Evolutionary conservation across 2,329 filamentous ascomycete genomes (phyloP), one percentile per base, ranked within the genome.

Genomic region (Ophiostoma himal-ulmi): DNA sequence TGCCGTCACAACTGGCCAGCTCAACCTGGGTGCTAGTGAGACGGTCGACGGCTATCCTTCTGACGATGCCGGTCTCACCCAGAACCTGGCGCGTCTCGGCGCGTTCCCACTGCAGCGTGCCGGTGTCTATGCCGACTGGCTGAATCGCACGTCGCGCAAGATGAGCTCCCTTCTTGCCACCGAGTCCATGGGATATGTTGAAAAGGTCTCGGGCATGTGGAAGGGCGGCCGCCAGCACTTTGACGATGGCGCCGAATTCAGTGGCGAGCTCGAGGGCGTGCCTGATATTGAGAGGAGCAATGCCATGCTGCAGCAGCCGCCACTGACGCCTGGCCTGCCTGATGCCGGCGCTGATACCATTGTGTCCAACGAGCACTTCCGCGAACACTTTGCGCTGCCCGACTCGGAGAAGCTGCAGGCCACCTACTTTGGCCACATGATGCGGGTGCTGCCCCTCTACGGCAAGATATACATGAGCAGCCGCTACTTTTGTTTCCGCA

Each of bases 201-300:
- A 96, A 77, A 98, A 97, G 79, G 94, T 98, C 0, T 96, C 94
- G 0, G 94, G 93, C 52, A 98, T 98, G 91, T 95, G 95, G 88
- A 92, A 93, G 74, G 95, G 95, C 44, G 92, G 92, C 14, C 89
- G 90, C 75, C 93, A 90, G 76, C 94, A 98, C 79, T 99, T 98
- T 76, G 89, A 90, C 68, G 91, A 87, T 62, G 83, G 83, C 17
- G 44, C 6, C 7, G 60, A 22, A 5, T 37, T n/a, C 7, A 2
- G 78, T 57, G 4, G 52, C 81, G 39, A 82, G 81, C 30, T 79
- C 85, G 60, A 81, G 80, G 60, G 62, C 62, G n/a, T 39, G 62
- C 14, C 62, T 10, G 62, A 65, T 36, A 13, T 8, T 8, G 62
- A 39, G 10, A 22, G 11, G 14, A n/a, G n/a, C n/a, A 65, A 22